These are phyloP conservation scores for Aotearoamyces nothofagi DNA, from an alignment of 2,329 filamentous ascomycete species.

Conservation along the genomic window DNA sequence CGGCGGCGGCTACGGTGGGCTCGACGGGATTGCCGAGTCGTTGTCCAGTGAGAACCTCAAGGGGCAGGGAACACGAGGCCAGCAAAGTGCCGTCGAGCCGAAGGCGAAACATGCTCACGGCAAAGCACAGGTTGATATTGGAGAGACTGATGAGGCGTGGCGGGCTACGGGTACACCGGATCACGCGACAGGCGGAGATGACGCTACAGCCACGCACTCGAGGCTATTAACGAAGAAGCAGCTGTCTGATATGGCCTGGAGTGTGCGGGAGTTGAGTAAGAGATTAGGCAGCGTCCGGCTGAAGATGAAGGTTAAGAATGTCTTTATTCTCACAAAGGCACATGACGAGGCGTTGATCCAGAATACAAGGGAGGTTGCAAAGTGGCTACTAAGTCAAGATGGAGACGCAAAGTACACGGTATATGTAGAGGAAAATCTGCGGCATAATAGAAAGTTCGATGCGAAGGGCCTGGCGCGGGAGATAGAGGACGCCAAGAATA, in stretches of 20 bases:
- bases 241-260: constrained; percentile 92
- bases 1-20: constrained; percentile 14
- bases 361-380: constrained; percentile 60
- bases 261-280: constrained; percentile 79
- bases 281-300: constrained; percentile 71
- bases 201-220: constrained; percentile 26
- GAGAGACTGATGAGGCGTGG: constrained; percentile 2
- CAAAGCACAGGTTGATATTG: background rate
- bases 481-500: constrained; percentile 28
- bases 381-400: constrained; percentile 67
- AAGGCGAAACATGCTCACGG: constrained; percentile 3
- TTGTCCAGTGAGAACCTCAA: constrained; percentile 7
- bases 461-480: constrained; percentile 51
- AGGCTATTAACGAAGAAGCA: constrained; percentile 91
- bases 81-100: constrained; percentile 5
- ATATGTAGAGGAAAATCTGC: constrained; percentile 67
- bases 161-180: constrained; percentile 1
- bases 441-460: constrained; percentile 60
- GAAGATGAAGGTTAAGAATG: constrained; percentile 63
- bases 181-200: constrained; percentile 4
- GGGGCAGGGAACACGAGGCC: background rate
- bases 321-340: constrained; percentile 87
- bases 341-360: constrained; percentile 68
- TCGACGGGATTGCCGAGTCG: constrained; percentile 16
- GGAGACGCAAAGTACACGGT: constrained; percentile 57